Evolutionary conservation across 345 rosid genomes (phyloP), one percentile per base, ranked within the genome.

Genomic region (Geranium rotundifolium): DNA sequence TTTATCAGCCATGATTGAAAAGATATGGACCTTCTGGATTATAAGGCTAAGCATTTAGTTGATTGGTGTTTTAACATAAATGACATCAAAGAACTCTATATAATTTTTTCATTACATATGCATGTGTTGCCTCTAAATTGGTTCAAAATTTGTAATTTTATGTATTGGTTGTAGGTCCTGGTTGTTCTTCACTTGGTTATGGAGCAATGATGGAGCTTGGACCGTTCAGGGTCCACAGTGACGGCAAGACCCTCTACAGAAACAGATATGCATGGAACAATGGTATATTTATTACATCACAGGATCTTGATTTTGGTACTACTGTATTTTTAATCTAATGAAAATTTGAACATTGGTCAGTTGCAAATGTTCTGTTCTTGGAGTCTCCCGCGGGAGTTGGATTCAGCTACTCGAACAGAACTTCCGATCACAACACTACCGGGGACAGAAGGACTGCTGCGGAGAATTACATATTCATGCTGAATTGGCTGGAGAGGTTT

Each of bases 351-450:
- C 41, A 34, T 8, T 34, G 41, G 41, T 17, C 56, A 65, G 63
- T 63, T 58, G 63, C 69, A 5, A 92, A 87, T 72, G 84, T 92
- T 4, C 50, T 85, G 70, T 89, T 92, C 71, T 55, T 92, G 19
- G 98, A 92, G 72, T 85, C 93, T 0, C 98, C 98, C 0, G 93
- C 95, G 0, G 95, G 96, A 6, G 90, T 92, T 0, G 98, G 98
- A 17, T 92, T 82, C 77, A 89, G 95, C 0, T 92, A 89, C 79
- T 80, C 96, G 0, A 92, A 92, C 68, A 82, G 67, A 17, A 76
- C 90, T 8, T 72, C 85, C 0, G 93, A 85, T 58, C 76, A 84
- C 19, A 30, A 29, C 0, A 39, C 73, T 1, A 80, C 64, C 31
- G 96, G 98, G 4, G 91, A 89, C 57, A 70, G 75, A 50, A 68